phyloP scores from a whole-genome alignment of 1,139 yeast species.

The Taphrina deformans region DNA sequence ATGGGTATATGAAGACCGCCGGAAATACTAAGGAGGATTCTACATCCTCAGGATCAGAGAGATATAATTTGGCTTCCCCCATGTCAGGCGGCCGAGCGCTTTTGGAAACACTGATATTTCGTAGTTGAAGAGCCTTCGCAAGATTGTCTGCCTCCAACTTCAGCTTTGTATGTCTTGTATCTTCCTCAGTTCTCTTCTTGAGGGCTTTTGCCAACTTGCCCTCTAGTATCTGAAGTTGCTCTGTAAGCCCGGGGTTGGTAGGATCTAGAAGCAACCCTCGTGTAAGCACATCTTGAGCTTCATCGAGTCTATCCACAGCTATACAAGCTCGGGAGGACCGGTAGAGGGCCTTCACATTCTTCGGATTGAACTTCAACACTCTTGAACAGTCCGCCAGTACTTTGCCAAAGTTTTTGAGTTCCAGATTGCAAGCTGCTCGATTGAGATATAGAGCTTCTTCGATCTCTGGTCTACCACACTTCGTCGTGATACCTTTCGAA shows the following conservation, averaged over 20 bases:
- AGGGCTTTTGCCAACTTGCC: slow-evolving; percentile 40
- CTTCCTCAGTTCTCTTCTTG: slow-evolving; percentile 44
- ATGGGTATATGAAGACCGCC: slow-evolving; percentile 76
- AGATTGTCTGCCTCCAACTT: slow-evolving; percentile 31
- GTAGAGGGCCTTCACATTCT: slow-evolving; percentile 77
- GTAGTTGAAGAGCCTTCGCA: slow-evolving; percentile 15
- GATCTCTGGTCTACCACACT: slow-evolving; percentile 49
- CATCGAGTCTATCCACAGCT: slow-evolving; percentile 66
- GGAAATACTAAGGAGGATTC: slow-evolving; percentile 81
- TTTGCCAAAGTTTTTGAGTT: slow-evolving; percentile 75
- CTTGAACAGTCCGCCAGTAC: slow-evolving; percentile 84
- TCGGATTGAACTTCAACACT: slow-evolving; percentile 65
- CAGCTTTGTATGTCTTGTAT: slow-evolving; percentile 45
- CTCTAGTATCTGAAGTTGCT: slow-evolving; percentile 43
- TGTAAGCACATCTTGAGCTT: slow-evolving; percentile 64
- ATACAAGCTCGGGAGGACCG: slow-evolving; percentile 82
- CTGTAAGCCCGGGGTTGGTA: slow-evolving; percentile 48
- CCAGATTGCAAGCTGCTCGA: slow-evolving; percentile 90
- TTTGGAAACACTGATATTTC: slow-evolving; percentile 27
- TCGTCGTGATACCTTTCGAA: slow-evolving; percentile 73
- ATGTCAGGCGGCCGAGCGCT: slow-evolving; percentile 35
- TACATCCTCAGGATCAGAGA: slow-evolving; percentile 71
- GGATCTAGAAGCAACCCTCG: slow-evolving; percentile 65
- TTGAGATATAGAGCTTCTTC: slow-evolving; percentile 61
- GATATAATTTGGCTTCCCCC: slow-evolving; percentile 47